Conservation (phyloP, 345 rosid species). For the Euclidium syriacum region DNA sequence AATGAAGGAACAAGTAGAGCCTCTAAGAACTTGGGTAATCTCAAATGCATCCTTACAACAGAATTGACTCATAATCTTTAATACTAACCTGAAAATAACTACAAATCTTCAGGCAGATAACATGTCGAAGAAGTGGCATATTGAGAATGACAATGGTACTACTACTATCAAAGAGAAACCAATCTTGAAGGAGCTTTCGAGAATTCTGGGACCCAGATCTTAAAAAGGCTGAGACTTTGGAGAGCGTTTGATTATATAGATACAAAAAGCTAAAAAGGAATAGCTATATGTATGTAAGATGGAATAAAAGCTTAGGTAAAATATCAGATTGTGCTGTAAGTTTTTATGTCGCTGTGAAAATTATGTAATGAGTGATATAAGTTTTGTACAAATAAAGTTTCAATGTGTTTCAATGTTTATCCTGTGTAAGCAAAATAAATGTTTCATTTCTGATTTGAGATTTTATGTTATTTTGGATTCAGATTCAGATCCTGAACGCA, state of each 20-base stretch:
- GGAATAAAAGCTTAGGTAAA: not conserved
- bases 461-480: no score
- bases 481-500: no score
- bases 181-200: conserved; percentile 69
- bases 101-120: conserved; percentile 45
- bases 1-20: conserved; percentile 53
- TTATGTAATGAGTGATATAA: not conserved
- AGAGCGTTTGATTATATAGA: not conserved
- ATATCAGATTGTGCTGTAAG: not conserved
- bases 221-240: conserved; percentile 3
- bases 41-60: not conserved
- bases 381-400: not conserved
- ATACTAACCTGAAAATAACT: not conserved
- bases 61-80: not conserved
- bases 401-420: not conserved
- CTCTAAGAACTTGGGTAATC: conserved; percentile 69
- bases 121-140: conserved; percentile 68
- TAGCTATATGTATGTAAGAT: not conserved
- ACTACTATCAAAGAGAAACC: conserved; percentile 56
- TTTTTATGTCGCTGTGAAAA: not conserved
- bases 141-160: conserved; percentile 34
- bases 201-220: conserved; percentile 47
- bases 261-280: not conserved
- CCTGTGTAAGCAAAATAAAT: no score
- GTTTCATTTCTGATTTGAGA: no score